Evolutionary conservation across 345 rosid genomes (phyloP).

Genomic region (Pugionium cornutum): DNA sequence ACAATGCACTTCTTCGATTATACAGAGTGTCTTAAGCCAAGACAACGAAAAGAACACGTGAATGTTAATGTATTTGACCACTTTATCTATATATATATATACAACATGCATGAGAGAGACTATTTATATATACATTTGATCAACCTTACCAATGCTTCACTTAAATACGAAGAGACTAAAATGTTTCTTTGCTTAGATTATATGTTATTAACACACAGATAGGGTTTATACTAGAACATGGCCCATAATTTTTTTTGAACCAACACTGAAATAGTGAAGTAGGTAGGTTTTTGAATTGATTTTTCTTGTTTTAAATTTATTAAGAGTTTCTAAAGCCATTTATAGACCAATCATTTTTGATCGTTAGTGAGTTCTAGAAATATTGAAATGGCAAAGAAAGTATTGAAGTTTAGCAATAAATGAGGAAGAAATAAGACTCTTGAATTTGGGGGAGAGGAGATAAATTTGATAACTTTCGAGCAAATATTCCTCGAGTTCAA

Average conservation of each 20-base stretch:
- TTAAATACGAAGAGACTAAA: background rate
- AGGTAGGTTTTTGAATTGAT: background rate
- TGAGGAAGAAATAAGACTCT: background rate
- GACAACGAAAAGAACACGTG: slow-evolving; percentile 29
- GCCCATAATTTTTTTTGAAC: background rate
- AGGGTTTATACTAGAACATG: background rate
- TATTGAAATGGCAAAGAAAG: background rate
- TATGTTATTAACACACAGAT: background rate
- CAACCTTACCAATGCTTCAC: no score
- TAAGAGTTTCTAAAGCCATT: background rate
- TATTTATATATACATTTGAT: background rate
- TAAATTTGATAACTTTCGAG: slow-evolving; percentile 38
- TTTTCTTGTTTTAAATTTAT: background rate
- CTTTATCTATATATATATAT: background rate
- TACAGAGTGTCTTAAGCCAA: slow-evolving; percentile 30
- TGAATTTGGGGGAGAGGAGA: background rate
- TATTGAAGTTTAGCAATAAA: background rate
- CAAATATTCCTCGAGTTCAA: slow-evolving; percentile 32
- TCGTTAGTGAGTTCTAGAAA: background rate
- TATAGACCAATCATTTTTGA: background rate
- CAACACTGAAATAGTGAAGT: background rate
- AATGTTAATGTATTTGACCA: slow-evolving; percentile 27
- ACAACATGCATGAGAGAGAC: background rate
- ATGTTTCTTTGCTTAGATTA: slow-evolving; percentile 6
- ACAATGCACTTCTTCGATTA: background rate